Percentiles rank a stretch among this genome's conserved stretches.
Conservation (phyloP, 345 rosid genomes). For the Angophora floribunda region DNA sequence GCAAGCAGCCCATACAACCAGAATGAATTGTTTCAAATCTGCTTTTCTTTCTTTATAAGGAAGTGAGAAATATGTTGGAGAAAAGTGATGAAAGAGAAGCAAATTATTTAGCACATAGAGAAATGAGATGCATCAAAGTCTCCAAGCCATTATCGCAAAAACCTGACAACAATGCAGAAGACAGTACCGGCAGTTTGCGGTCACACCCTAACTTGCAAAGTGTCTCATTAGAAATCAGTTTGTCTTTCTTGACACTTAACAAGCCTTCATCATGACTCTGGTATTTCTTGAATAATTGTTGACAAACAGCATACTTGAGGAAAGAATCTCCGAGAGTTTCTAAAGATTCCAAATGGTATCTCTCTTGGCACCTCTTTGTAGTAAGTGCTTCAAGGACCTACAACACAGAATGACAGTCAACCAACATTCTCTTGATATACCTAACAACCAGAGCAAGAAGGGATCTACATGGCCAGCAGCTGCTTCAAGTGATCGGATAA, state of each 20-base stretch:
- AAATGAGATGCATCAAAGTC: neutral
- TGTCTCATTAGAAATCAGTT: slow-evolving; percentile 51
- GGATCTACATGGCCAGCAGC: neutral
- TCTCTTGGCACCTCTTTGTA: slow-evolving; percentile 69
- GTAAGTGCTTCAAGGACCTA: slow-evolving; percentile 91
- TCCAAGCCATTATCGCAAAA: neutral
- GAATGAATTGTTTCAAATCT: neutral
- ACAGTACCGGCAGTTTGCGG: slow-evolving; percentile 59
- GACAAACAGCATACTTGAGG: slow-evolving; percentile 72
- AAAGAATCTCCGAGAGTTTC: slow-evolving; percentile 96
- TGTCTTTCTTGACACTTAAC: slow-evolving; percentile 58
- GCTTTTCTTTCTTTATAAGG: neutral
- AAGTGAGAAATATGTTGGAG: neutral
- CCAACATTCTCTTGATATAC: neutral
- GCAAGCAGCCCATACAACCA: neutral
- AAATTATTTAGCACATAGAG: neutral
- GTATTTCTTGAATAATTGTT: slow-evolving; percentile 50
- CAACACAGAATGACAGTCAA: neutral
- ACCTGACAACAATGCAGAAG: neutral
- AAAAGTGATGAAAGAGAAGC: neutral
- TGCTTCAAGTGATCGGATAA: neutral
- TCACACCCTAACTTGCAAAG: slow-evolving; percentile 68
- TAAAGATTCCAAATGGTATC: slow-evolving; percentile 72
- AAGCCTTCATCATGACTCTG: slow-evolving; percentile 68
- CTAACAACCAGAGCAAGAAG: neutral